Evolutionary conservation across 2,329 filamentous ascomycete genomes (phyloP).

Genomic region (Aureobasidium sp.): DNA sequence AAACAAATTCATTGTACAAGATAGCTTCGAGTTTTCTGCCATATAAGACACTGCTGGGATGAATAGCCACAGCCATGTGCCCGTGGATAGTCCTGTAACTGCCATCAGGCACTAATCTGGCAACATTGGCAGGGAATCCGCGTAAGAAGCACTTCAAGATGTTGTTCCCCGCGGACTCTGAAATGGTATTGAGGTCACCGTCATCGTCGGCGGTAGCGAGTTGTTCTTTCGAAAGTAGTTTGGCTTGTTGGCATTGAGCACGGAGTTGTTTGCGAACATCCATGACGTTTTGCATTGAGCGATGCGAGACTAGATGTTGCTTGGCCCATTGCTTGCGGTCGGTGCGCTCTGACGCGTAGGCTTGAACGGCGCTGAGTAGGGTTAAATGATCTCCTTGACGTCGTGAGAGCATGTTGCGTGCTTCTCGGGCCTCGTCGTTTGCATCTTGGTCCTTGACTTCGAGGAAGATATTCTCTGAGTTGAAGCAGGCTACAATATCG

Average conservation of each 20-base stretch:
- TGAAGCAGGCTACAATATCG: conserved; percentile 68
- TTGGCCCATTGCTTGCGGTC: conserved; percentile 56
- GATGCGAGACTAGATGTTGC: conserved; percentile 52
- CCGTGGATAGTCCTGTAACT: conserved; percentile 55
- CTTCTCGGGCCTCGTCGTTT: conserved; percentile 50
- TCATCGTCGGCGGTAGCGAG: conserved; percentile 18
- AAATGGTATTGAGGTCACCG: conserved; percentile 18
- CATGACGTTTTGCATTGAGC: conserved; percentile 60
- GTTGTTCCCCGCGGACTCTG: conserved; percentile 39
- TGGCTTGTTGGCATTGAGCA: conserved; percentile 46
- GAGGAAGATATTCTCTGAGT: conserved; percentile 57
- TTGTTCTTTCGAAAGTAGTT: conserved; percentile 22
- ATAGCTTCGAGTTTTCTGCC: conserved; percentile 56
- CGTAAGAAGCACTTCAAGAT: conserved; percentile 52
- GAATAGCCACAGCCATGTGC: conserved; percentile 56
- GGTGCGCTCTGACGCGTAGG: conserved; percentile 50
- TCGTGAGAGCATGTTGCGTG: conserved; percentile 49
- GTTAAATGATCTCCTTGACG: conserved; percentile 60
- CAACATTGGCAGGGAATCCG: conserved; percentile 55
- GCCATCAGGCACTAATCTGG: conserved; percentile 52
- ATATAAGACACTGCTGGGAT: conserved; percentile 54
- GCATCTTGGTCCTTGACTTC: conserved; percentile 53
- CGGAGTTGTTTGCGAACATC: conserved; percentile 57
- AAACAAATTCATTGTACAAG: conserved; percentile 60
- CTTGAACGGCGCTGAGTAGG: conserved; percentile 52